A percentile compares a stretch with the other conserved stretches of the same genome.
Evolutionary conservation across 2,329 filamentous ascomycete species (phyloP).

Genomic region (Monilinia aucupariae): DNA sequence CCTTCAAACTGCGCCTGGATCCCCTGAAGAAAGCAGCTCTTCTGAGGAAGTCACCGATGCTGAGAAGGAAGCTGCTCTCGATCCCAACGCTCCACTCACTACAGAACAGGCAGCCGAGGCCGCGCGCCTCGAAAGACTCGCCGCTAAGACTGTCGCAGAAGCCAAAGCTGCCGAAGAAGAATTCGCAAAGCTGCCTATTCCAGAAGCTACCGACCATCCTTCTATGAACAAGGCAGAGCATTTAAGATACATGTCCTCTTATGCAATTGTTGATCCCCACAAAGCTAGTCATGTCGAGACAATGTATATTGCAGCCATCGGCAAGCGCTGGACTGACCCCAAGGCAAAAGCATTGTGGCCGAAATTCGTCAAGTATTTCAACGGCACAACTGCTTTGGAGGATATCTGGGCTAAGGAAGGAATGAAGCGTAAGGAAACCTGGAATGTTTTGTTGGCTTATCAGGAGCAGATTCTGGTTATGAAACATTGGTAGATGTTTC

Average conservation of each 20-base stretch:
- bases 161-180: conserved; percentile 39
- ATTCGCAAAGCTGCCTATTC: conserved; percentile 35
- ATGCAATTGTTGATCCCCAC: conserved; percentile 72
- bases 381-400: conserved; percentile 79
- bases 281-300: conserved; percentile 74
- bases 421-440: conserved; percentile 78
- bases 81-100: conserved; percentile 37
- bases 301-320: conserved; percentile 61
- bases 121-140: conserved; percentile 55
- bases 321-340: conserved; percentile 41
- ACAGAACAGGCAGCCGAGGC: conserved; percentile 54
- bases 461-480: conserved; percentile 63
- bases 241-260: conserved; percentile 52
- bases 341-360: conserved; percentile 65
- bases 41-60: conserved; percentile 16
- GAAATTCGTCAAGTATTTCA: conserved; percentile 73
- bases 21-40: conserved; percentile 11
- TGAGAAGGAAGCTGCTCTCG: conserved; percentile 21
- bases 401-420: conserved; percentile 80
- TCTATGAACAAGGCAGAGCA: conserved; percentile 53
- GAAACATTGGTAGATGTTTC: conserved; percentile 58
- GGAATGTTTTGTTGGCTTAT: conserved; percentile 59
- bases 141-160: conserved; percentile 49
- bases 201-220: conserved; percentile 48
- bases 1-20: conserved; percentile 20